A percentile compares a stretch with the other conserved stretches of the same genome.
phyloP scores from a whole-genome alignment of 2,329 filamentous ascomycete species.

The Zymoseptoria passerinii region DNA sequence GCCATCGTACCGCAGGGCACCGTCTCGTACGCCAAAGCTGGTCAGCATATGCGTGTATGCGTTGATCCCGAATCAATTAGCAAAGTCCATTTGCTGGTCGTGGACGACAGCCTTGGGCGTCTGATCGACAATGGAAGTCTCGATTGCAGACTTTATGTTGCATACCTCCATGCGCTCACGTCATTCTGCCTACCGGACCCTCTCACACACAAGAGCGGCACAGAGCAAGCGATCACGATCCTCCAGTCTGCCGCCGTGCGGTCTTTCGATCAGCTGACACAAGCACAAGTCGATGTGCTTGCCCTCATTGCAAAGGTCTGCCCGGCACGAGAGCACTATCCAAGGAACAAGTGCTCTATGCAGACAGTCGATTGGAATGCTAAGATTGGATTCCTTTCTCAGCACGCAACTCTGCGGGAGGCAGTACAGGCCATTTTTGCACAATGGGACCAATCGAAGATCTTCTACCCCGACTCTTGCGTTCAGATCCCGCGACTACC shows the following conservation, averaged over 20 bases:
- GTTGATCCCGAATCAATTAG: not conserved
- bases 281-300: conserved; percentile 19
- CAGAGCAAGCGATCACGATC: conserved; percentile 43
- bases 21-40: conserved; percentile 24
- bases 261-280: conserved; percentile 20
- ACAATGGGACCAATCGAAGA: conserved; percentile 1
- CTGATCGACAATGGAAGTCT: conserved; percentile 24
- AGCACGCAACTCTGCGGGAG: conserved; percentile 6
- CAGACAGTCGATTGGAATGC: conserved; percentile 39
- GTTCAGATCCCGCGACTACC: not conserved
- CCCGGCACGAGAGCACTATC: conserved; percentile 39
- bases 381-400: conserved; percentile 24
- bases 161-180: conserved; percentile 52
- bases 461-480: conserved; percentile 2
- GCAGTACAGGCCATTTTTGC: conserved; percentile 4
- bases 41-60: not conserved
- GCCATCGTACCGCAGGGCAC: conserved; percentile 40
- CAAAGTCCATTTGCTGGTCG: not conserved
- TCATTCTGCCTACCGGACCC: conserved; percentile 50
- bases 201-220: conserved; percentile 52
- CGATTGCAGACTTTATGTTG: conserved; percentile 31
- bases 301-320: conserved; percentile 25
- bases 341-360: conserved; percentile 32
- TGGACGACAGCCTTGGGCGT: not conserved
- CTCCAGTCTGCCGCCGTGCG: conserved; percentile 15